Evolutionary conservation across 202 grass and related monocot species (phyloP).

Genomic region (Schoenoplectus triqueter): DNA sequence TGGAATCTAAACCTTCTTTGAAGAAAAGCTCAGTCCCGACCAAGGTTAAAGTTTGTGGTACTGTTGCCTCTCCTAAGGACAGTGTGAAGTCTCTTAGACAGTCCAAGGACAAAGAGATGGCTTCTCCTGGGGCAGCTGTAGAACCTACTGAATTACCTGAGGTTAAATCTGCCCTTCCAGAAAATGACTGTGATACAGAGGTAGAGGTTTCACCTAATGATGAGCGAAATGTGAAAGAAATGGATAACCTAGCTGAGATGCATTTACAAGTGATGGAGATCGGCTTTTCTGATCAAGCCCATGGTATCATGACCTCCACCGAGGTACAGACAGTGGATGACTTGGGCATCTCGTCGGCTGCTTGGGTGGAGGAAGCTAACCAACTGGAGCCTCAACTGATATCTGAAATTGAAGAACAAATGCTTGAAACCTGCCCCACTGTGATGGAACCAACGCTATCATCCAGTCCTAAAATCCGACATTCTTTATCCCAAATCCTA

Average conservation of each 20-base stretch:
- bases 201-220: constrained; percentile 79
- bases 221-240: constrained; percentile 83
- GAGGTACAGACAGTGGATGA: constrained; percentile 79
- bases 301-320: constrained; percentile 43
- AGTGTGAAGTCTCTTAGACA: constrained; percentile 58
- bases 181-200: constrained; percentile 90
- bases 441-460: constrained; percentile 53
- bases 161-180: constrained; percentile 86
- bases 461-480: constrained; percentile 71
- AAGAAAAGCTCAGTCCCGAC: constrained; percentile 64
- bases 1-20: constrained; percentile 73
- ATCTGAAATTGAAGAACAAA: constrained; percentile 53
- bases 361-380: constrained; percentile 92
- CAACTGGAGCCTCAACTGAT: constrained; percentile 59
- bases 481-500: constrained; percentile 99
- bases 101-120: constrained; percentile 72
- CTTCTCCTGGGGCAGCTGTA: constrained; percentile 55
- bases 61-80: constrained; percentile 60
- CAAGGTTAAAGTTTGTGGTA: constrained; percentile 62
- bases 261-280: constrained; percentile 61
- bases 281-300: constrained; percentile 45
- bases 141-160: constrained; percentile 72
- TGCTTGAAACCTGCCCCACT: constrained; percentile 48
- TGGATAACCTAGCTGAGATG: constrained; percentile 54
- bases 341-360: constrained; percentile 90